These are phyloP conservation scores for Chlamydomonas applanata DNA, from an alignment of 139 green algal species.

Conservation along the genomic window DNA sequence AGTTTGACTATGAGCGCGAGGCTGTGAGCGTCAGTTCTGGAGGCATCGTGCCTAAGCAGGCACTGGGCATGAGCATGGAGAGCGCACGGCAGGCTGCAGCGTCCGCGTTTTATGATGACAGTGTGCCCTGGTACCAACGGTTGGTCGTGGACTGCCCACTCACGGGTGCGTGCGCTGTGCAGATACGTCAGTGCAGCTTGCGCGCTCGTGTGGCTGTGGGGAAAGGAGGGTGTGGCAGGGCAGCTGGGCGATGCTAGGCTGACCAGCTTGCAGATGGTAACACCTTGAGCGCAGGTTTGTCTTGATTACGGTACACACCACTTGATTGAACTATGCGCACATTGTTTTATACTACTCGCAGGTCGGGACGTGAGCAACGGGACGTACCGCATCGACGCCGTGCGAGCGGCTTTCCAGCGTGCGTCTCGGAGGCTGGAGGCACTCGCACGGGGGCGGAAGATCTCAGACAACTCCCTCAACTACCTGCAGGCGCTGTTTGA, in stretches of 20 bases:
- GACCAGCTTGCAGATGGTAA: too few relatives aligned
- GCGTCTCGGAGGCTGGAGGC: conserved; percentile 46
- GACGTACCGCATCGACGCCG: conserved; percentile 47
- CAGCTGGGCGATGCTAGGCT: too few relatives aligned
- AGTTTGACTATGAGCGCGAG: conserved; percentile 42
- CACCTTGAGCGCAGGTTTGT: too few relatives aligned
- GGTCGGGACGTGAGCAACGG: conserved; percentile 49
- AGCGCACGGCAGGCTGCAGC: conserved; percentile 24
- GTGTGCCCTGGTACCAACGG: conserved; percentile 30
- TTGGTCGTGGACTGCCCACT: conserved; percentile 55
- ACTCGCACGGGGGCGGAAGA: conserved; percentile 31
- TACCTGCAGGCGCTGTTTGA: conserved; percentile 49
- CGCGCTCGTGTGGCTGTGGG: background rate
- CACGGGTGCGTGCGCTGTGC: conserved; percentile 17
- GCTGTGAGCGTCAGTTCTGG: conserved; percentile 36
- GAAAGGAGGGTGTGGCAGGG: background rate
- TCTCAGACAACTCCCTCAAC: conserved; percentile 35
- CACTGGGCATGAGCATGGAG: conserved; percentile 33
- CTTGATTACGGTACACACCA: too few relatives aligned
- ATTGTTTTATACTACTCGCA: conserved; percentile 5
- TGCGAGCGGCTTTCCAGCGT: conserved; percentile 31
- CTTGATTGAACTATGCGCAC: background rate
- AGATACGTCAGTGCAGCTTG: background rate
- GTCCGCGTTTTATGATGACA: conserved; percentile 14
- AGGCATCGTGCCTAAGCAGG: conserved; percentile 42